Evolutionary conservation across 164 flowering plant species (phyloP).

Genomic region (Magnolia sinica): DNA sequence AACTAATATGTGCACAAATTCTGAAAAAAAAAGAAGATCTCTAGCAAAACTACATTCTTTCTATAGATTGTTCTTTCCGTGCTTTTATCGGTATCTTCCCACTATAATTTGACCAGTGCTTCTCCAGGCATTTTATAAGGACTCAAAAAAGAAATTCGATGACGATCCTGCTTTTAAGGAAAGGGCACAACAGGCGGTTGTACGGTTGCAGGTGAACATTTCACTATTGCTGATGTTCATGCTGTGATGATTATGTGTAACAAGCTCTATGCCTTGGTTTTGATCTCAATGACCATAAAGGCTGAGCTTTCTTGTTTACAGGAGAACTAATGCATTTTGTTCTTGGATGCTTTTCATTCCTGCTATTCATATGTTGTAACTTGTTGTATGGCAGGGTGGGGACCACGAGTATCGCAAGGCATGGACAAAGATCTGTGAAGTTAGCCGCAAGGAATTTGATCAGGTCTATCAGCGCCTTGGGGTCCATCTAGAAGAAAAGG

Average conservation of each 20-base stretch:
- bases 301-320: background rate
- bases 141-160: slow-evolving; percentile 82
- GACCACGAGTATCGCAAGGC: slow-evolving; percentile 64
- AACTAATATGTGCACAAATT: background rate
- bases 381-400: slow-evolving; percentile 53
- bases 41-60: background rate
- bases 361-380: background rate
- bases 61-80: slow-evolving; percentile 5
- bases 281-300: background rate
- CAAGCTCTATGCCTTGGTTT: background rate
- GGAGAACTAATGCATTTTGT: background rate
- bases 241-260: background rate
- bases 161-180: slow-evolving; percentile 76
- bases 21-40: background rate
- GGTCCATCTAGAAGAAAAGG: slow-evolving; percentile 91
- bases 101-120: slow-evolving; percentile 10
- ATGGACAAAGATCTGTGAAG: slow-evolving; percentile 89
- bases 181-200: slow-evolving; percentile 88
- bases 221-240: background rate
- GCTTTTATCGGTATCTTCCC: background rate
- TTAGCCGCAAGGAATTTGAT: slow-evolving; percentile 77
- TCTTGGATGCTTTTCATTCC: background rate
- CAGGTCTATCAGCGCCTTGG: slow-evolving; percentile 80
- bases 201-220: slow-evolving; percentile 74
- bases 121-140: slow-evolving; percentile 75